These are phyloP conservation scores for Psilocybe cyanescens DNA, from an alignment of 768 basidiomycete species.

Conservation along the genomic window DNA sequence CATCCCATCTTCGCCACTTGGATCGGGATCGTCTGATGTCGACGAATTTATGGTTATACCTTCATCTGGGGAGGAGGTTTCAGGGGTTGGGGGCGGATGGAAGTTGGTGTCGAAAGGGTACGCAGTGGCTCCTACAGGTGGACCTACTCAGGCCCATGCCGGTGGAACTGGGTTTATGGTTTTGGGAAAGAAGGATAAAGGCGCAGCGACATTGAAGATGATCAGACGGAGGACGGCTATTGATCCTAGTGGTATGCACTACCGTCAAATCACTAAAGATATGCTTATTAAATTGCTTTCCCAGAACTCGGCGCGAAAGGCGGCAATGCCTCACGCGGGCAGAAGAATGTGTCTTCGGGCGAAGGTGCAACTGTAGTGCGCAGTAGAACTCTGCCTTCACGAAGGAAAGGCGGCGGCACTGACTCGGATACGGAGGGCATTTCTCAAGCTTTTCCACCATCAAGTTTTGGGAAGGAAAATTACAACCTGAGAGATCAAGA, in stretches of 20 bases:
- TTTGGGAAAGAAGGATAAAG: slow-evolving; percentile 15
- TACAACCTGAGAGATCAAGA: not conserved
- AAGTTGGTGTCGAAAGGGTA: slow-evolving; percentile 40
- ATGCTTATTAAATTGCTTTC: slow-evolving; percentile 9
- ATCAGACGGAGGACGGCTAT: slow-evolving; percentile 62
- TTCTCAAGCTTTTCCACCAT: not conserved
- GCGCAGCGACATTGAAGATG: slow-evolving; percentile 32
- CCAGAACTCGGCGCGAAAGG: slow-evolving; percentile 34
- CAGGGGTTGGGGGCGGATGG: slow-evolving; percentile 53
- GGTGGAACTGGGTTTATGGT: slow-evolving; percentile 22
- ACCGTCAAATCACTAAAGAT: not conserved
- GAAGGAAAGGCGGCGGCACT: slow-evolving; percentile 28
- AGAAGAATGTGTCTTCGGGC: not conserved
- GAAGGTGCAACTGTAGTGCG: slow-evolving; percentile 46
- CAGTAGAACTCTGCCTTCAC: slow-evolving; percentile 68
- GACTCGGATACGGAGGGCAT: not conserved
- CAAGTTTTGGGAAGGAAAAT: not conserved
- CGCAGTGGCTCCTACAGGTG: slow-evolving; percentile 1
- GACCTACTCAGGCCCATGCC: not conserved
- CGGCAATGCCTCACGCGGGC: not conserved
- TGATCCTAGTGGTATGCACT: slow-evolving; percentile 41
- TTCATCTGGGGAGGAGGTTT: slow-evolving; percentile 47
- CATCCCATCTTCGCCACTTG: slow-evolving; percentile 12
- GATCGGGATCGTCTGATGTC: slow-evolving; percentile 37
- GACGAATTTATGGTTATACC: slow-evolving; percentile 45